These are phyloP conservation scores for Exophiala dermatitidis DNA, from an alignment of 2,329 filamentous ascomycete species.

Conservation along the genomic window DNA sequence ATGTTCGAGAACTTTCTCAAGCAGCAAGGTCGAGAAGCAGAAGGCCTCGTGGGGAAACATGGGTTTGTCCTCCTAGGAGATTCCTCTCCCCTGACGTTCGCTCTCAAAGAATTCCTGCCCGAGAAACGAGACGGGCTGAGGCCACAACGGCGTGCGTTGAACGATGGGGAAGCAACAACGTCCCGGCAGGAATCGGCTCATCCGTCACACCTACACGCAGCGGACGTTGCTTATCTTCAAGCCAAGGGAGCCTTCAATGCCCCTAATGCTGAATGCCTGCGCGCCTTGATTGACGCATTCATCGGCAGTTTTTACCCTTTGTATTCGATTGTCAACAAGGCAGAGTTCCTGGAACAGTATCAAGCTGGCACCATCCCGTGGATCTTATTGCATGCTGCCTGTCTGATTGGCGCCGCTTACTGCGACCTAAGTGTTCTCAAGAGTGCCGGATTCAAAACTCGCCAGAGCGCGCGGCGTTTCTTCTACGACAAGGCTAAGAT, in stretches of 20 bases:
- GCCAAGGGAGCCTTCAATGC: slow-evolving; percentile 10
- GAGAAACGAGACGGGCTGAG: slow-evolving; percentile 1
- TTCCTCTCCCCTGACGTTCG: slow-evolving; percentile 14
- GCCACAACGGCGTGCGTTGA: not conserved
- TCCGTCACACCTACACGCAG: slow-evolving; percentile 9
- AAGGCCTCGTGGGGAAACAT: slow-evolving; percentile 13
- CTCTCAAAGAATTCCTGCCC: slow-evolving; percentile 10
- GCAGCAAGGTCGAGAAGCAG: slow-evolving; percentile 7
- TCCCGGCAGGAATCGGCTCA: not conserved
- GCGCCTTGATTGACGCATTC: slow-evolving; percentile 8
- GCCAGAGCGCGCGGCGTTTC: slow-evolving; percentile 26
- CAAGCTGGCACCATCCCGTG: slow-evolving; percentile 8
- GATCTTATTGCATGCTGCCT: slow-evolving; percentile 27
- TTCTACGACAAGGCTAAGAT: slow-evolving; percentile 29
- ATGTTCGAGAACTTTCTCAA: slow-evolving; percentile 12
- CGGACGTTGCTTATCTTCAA: slow-evolving; percentile 10
- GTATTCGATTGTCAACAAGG: slow-evolving; percentile 14
- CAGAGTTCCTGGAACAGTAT: slow-evolving; percentile 3
- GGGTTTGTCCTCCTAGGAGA: slow-evolving; percentile 11
- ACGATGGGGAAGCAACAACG: not conserved
- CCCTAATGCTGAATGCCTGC: slow-evolving; percentile 2
- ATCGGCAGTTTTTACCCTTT: slow-evolving; percentile 11
- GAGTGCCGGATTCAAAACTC: slow-evolving; percentile 24
- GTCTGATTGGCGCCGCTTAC: slow-evolving; percentile 25
- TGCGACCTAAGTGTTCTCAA: slow-evolving; percentile 23